A percentile compares a stretch with the other conserved stretches of the same genome.
These are phyloP conservation scores for Tilletiopsis washingtonensis DNA, from an alignment of 1,284 basidiomycete genomes.

Conservation along the genomic window DNA sequence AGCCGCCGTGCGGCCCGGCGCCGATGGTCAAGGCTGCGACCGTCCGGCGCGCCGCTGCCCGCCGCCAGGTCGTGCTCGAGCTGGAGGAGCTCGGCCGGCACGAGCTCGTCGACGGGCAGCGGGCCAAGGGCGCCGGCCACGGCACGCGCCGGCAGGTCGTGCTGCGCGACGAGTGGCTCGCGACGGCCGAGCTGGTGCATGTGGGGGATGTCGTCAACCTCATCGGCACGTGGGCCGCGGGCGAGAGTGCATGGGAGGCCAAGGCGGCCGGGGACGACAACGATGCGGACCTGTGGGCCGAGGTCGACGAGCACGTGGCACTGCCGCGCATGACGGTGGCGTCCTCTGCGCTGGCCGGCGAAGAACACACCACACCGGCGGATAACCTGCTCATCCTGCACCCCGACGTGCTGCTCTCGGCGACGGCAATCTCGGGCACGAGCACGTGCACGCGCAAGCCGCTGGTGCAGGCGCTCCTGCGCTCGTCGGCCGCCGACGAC, in stretches of 20 bases:
- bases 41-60: neutral
- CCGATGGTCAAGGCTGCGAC: neutral
- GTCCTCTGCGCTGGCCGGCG: neutral
- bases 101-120: neutral
- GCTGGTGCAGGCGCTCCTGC: conserved; percentile 32
- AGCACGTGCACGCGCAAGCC: conserved; percentile 38
- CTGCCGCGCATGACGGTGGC: conserved; percentile 8
- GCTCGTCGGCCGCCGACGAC: conserved; percentile 12
- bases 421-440: conserved; percentile 35
- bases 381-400: conserved; percentile 40
- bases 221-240: neutral
- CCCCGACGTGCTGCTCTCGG: conserved; percentile 37
- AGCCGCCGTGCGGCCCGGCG: neutral
- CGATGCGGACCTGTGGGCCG: neutral
- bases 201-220: conserved; percentile 3
- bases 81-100: neutral
- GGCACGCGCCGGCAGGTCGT: neutral
- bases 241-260: neutral
- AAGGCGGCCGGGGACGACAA: neutral
- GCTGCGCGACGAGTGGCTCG: conserved; percentile 4
- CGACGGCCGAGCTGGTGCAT: neutral
- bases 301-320: neutral
- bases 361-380: neutral
- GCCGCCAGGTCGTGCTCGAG: conserved; percentile 2
- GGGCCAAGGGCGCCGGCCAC: neutral